Conservation (phyloP, 2,329 filamentous ascomycete genomes). For the Sporothrix variecibatus region DNA sequence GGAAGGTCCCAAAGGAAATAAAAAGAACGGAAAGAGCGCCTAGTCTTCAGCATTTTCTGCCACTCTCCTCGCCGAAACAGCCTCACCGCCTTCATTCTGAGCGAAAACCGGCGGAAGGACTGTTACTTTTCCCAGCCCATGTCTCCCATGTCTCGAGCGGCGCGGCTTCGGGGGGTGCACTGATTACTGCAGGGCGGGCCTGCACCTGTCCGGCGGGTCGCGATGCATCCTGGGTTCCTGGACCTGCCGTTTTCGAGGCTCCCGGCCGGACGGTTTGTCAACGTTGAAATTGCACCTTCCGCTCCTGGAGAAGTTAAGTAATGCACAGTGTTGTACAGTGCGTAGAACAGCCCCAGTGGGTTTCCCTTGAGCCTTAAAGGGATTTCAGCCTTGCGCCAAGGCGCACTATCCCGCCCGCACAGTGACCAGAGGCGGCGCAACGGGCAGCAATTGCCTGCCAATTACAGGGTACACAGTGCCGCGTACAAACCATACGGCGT, state of each 20-base stretch:
- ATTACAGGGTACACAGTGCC: background rate
- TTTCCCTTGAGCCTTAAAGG: background rate
- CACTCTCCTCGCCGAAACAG: background rate
- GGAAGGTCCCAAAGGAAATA: background rate
- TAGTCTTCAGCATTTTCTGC: background rate
- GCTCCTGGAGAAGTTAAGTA: background rate
- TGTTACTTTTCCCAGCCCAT: background rate
- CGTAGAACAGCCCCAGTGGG: background rate
- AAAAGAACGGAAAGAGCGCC: background rate
- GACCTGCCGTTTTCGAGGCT: no score
- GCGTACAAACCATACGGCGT: background rate
- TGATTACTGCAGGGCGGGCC: background rate
- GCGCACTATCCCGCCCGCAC: background rate
- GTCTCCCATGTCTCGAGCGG: background rate
- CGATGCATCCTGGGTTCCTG: background rate
- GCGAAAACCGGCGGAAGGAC: background rate
- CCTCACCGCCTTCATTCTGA: constrained; percentile 5
- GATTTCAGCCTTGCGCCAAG: constrained; percentile 22
- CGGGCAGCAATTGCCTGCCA: background rate
- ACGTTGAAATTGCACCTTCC: background rate
- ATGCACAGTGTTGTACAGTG: background rate
- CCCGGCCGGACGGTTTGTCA: no score
- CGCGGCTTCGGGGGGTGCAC: background rate
- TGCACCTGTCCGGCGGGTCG: background rate
- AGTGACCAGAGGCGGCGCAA: background rate